Conservation (phyloP, 768 basidiomycete genomes). For the Trametes villosa region DNA sequence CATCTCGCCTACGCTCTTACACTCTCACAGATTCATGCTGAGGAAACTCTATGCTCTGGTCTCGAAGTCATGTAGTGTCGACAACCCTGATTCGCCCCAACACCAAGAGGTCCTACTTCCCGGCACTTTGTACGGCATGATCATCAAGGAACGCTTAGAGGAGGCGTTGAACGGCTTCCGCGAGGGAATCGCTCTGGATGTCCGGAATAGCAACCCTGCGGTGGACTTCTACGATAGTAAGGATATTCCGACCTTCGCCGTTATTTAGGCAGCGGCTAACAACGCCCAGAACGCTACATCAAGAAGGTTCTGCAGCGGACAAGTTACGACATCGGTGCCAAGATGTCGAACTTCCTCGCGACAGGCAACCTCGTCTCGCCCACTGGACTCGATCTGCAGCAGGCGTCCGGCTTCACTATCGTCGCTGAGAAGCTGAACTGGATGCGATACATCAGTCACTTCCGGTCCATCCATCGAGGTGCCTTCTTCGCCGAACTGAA, state of each 20-base stretch:
- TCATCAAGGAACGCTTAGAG: conserved; percentile 96
- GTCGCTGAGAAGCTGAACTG: conserved; percentile 99
- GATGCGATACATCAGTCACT: conserved; percentile 97
- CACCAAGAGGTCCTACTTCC: conserved; percentile 97
- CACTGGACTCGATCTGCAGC: conserved; percentile 94
- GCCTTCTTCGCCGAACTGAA: conserved; percentile 99
- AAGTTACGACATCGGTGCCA: conserved; percentile 91
- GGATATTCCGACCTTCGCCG: conserved; percentile 32
- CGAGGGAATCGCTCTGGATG: conserved; percentile 69
- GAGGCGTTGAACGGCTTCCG: conserved; percentile 81
- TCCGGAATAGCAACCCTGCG: conserved; percentile 70
- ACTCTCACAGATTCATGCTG: conserved; percentile 82
- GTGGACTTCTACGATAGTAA: conserved; percentile 89
- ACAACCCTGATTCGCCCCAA: conserved; percentile 99
- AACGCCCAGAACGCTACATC: conserved; percentile 78
- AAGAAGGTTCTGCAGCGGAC: conserved; percentile 71
- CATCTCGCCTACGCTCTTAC: conserved; percentile 1
- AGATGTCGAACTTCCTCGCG: conserved; percentile 92
- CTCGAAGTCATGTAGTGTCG: conserved; percentile 85
- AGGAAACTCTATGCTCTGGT: conserved; percentile 93
- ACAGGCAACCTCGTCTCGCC: conserved; percentile 96
- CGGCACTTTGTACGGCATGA: conserved; percentile 92
- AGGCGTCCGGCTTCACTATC: conserved; percentile 98
- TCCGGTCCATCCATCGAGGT: conserved; percentile 97
- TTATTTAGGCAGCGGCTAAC: not conserved